Percentiles rank a stretch among this genome's conserved stretches.
These are phyloP conservation scores for Cicer yamashitae DNA, from an alignment of 306 rosid genomes.

Conservation along the genomic window DNA sequence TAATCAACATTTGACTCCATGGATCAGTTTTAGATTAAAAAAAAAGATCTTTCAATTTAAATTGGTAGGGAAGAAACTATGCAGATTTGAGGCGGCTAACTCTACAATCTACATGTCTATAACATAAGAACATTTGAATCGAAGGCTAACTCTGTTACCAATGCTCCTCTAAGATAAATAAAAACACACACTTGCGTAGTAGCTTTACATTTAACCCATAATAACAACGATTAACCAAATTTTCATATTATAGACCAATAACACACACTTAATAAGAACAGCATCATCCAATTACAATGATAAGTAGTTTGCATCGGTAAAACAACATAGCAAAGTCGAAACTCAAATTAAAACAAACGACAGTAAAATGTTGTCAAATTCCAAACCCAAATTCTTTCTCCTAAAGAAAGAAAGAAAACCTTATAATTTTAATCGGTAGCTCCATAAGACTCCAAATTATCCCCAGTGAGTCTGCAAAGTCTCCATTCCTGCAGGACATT, in stretches of 20 bases:
- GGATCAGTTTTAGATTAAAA: too few relatives aligned
- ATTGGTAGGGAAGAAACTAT: neutral
- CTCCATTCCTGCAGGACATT: constrained; percentile 76
- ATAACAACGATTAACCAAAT: neutral
- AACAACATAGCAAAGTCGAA: neutral
- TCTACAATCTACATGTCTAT: neutral
- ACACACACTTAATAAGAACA: neutral
- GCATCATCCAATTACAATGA: neutral
- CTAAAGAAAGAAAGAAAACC: neutral
- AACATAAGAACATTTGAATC: neutral
- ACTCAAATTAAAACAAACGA: constrained; percentile 11
- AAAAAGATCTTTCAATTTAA: neutral
- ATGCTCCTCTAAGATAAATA: neutral
- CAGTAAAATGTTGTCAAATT: neutral
- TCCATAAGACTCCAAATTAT: constrained; percentile 66
- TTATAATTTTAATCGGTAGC: constrained; percentile 24
- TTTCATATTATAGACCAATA: neutral
- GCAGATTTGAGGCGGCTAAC: neutral
- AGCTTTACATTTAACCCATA: neutral
- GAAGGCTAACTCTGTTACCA: neutral
- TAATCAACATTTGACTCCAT: too few relatives aligned
- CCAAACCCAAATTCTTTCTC: constrained; percentile 1
- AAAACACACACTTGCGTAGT: neutral
- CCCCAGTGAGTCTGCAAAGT: constrained; percentile 82
- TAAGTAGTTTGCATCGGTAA: neutral